Evolutionary conservation across 2,329 filamentous ascomycete genomes (phyloP).

Genomic region (Hypoxylon sp.): DNA sequence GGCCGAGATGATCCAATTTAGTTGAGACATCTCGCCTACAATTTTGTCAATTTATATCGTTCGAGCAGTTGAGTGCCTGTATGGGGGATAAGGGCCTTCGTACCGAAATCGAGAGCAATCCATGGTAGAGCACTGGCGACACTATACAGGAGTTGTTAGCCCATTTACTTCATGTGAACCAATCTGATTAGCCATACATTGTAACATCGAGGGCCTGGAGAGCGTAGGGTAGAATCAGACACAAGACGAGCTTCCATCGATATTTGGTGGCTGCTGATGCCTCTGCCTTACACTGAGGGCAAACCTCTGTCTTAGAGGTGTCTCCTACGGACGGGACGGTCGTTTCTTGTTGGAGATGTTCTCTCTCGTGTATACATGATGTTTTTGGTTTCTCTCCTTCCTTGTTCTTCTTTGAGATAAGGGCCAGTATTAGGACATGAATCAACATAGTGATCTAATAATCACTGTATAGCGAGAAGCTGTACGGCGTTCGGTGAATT

Average conservation of each 20-base stretch:
- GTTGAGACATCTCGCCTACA: slow-evolving; percentile 66
- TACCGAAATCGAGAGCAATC: slow-evolving; percentile 76
- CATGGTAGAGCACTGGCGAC: slow-evolving; percentile 72
- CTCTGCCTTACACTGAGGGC: slow-evolving; percentile 55
- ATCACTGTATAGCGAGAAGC: neutral
- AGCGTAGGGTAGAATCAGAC: slow-evolving; percentile 72
- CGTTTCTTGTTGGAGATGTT: slow-evolving; percentile 14
- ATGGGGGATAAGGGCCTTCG: slow-evolving; percentile 39
- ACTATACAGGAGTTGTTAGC: slow-evolving; percentile 28
- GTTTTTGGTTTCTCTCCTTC: slow-evolving; percentile 9
- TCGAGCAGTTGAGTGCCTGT: slow-evolving; percentile 8
- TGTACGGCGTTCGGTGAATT: neutral
- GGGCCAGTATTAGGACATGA: slow-evolving; percentile 9
- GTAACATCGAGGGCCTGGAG: slow-evolving; percentile 75
- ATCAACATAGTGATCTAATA: slow-evolving; percentile 29
- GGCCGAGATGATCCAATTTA: slow-evolving; percentile 79
- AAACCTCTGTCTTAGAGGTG: slow-evolving; percentile 35
- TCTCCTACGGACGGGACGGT: slow-evolving; percentile 9
- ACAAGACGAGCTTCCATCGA: slow-evolving; percentile 71
- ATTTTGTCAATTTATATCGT: slow-evolving; percentile 13
- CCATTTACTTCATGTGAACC: neutral
- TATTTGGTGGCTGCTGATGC: slow-evolving; percentile 58
- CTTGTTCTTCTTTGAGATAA: slow-evolving; percentile 12
- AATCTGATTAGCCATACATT: slow-evolving; percentile 59
- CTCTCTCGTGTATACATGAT: slow-evolving; percentile 34